phyloP scores from a whole-genome alignment of 495 filamentous ascomycete species.

The Tuber microsphaerosporum region DNA sequence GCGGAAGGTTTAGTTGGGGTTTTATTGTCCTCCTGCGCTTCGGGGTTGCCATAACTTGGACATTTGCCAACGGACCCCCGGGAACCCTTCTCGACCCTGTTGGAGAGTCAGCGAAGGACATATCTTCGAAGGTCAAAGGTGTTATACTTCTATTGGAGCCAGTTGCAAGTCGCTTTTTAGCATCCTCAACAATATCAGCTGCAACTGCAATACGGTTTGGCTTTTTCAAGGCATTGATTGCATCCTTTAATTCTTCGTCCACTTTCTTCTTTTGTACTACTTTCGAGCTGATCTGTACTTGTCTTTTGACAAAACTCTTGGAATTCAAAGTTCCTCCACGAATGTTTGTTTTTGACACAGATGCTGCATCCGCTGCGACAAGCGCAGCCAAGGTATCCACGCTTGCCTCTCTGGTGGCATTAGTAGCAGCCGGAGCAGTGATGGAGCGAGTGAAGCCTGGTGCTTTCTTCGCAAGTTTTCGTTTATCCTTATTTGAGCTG shows the following conservation, averaged over 20 bases:
- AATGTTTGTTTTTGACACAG: conserved; percentile 21
- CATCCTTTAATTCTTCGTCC: conserved; percentile 72
- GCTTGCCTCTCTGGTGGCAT: conserved; percentile 18
- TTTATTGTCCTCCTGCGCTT: conserved; percentile 40
- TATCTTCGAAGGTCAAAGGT: conserved; percentile 32
- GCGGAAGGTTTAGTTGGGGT: conserved; percentile 11
- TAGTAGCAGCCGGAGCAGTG: conserved; percentile 35
- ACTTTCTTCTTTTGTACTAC: conserved; percentile 65
- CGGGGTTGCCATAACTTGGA: conserved; percentile 75
- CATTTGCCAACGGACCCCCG: conserved; percentile 50
- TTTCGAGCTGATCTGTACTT: conserved; percentile 65
- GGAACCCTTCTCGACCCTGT: conserved; percentile 60
- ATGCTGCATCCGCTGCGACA: conserved; percentile 28
- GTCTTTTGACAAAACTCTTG: conserved; percentile 57
- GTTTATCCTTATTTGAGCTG: conserved; percentile 56
- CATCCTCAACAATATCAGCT: conserved; percentile 62
- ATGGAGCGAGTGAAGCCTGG: conserved; percentile 32
- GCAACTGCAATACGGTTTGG: conserved; percentile 76
- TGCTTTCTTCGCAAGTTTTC: conserved; percentile 44
- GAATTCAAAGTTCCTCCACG: conserved; percentile 54
- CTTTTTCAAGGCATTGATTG: conserved; percentile 74
- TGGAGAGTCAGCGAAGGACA: conserved; percentile 25
- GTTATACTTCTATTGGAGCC: conserved; percentile 28
- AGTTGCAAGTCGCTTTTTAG: conserved; percentile 53
- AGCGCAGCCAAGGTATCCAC: conserved; percentile 22